These are phyloP conservation scores for Cardiospermum halicacabum DNA, from an alignment of 345 rosid species.

Conservation along the genomic window DNA sequence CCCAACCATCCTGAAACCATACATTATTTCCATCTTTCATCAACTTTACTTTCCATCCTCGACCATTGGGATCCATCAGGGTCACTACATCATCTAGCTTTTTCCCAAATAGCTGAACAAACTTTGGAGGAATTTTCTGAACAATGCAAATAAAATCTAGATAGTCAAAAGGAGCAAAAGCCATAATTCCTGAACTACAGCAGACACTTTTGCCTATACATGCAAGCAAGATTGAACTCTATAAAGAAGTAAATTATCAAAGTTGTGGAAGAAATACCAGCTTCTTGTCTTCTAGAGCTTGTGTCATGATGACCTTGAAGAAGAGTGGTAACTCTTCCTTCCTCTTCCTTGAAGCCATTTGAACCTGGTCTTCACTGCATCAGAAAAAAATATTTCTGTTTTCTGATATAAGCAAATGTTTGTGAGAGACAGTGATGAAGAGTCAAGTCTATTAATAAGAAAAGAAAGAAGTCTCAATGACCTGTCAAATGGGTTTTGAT, in stretches of 20 bases:
- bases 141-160: not conserved
- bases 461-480: not conserved
- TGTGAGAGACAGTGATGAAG: not conserved
- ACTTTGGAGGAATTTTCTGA: constrained; percentile 38
- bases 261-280: not conserved
- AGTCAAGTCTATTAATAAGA: not conserved
- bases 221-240: not conserved
- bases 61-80: constrained; percentile 29
- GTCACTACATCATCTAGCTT: constrained; percentile 33
- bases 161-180: no score
- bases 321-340: not conserved
- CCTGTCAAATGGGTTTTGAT: not conserved
- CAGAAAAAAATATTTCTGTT: not conserved
- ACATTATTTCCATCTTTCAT: constrained; percentile 17
- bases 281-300: not conserved
- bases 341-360: not conserved
- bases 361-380: not conserved
- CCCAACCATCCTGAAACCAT: constrained; percentile 44
- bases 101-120: constrained; percentile 27
- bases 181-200: no score
- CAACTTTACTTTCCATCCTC: constrained; percentile 33
- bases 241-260: not conserved
- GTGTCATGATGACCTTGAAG: not conserved
- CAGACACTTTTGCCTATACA: not conserved
- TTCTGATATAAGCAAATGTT: not conserved